phyloP scores from a whole-genome alignment of 2,329 filamentous ascomycete species.

The Colletotrichum viniferum region DNA sequence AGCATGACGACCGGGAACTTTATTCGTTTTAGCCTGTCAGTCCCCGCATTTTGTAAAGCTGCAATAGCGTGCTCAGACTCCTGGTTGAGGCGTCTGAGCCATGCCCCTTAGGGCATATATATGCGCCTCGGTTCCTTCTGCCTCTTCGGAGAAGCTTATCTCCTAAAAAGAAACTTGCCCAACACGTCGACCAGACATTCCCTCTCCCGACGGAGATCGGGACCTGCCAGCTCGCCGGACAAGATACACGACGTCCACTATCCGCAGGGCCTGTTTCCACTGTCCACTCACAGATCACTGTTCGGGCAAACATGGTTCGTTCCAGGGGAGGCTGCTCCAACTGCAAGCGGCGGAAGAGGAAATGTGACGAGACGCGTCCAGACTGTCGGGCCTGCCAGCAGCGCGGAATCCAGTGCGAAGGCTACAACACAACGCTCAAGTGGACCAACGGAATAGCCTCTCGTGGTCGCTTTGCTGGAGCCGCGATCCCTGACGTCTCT shows the following conservation, averaged over 20 bases:
- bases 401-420: slow-evolving; percentile 18
- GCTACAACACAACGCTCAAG: slow-evolving; percentile 18
- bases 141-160: not conserved
- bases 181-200: not conserved
- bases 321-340: slow-evolving; percentile 22
- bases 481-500: not conserved
- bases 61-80: not conserved
- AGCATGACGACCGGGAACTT: not conserved
- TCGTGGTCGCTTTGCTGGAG: slow-evolving; percentile 14
- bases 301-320: slow-evolving; percentile 6
- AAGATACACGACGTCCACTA: not conserved
- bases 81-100: not conserved
- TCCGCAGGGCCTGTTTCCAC: not conserved
- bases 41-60: not conserved
- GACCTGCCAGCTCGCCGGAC: not conserved
- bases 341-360: slow-evolving; percentile 22
- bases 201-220: not conserved
- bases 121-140: slow-evolving; percentile 3
- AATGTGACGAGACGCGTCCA: slow-evolving; percentile 24
- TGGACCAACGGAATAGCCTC: slow-evolving; percentile 23
- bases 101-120: slow-evolving; percentile 16
- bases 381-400: slow-evolving; percentile 16
- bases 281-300: not conserved
- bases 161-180: not conserved
- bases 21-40: not conserved